phyloP scores from a whole-genome alignment of 352 stramenopile species.

The Phytophthora fragariae region DNA sequence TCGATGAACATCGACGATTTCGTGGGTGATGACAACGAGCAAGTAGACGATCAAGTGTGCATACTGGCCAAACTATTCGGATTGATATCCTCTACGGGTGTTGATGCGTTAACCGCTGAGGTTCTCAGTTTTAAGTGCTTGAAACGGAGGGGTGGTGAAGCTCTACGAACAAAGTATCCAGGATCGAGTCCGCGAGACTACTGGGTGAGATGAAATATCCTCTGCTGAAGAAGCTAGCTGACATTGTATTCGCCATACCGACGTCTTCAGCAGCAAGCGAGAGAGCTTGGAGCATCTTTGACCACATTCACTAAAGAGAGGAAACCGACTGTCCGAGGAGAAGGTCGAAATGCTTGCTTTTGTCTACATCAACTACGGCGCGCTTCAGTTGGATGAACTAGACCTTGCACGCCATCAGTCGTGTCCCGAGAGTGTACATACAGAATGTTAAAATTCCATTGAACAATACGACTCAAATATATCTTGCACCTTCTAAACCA shows the following conservation, averaged over 20 bases:
- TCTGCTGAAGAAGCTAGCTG: neutral
- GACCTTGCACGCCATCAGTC: slow-evolving; percentile 9
- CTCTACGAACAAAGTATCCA: neutral
- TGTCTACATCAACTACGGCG: slow-evolving; percentile 12
- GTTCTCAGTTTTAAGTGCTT: neutral
- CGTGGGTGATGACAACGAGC: neutral
- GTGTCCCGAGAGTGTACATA: neutral
- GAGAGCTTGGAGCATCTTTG: slow-evolving; percentile 8
- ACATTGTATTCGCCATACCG: too few species aligned
- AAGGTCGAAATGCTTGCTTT: slow-evolving; percentile 19
- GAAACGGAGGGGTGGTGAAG: neutral
- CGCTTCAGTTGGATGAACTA: slow-evolving; percentile 1
- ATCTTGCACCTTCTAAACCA: neutral
- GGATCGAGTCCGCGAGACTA: neutral
- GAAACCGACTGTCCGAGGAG: slow-evolving; percentile 3
- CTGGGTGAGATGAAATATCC: neutral
- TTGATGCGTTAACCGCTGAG: neutral
- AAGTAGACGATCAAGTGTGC: neutral
- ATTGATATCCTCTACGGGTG: neutral
- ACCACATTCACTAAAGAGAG: slow-evolving; percentile 11
- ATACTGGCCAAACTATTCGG: neutral
- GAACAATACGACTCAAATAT: neutral
- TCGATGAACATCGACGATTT: slow-evolving; percentile 4
- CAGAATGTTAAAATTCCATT: neutral
- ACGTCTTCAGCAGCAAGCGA: slow-evolving; percentile 4